These are phyloP conservation scores for Thelonectria olida DNA, from an alignment of 2,329 filamentous ascomycete species.

Conservation along the genomic window DNA sequence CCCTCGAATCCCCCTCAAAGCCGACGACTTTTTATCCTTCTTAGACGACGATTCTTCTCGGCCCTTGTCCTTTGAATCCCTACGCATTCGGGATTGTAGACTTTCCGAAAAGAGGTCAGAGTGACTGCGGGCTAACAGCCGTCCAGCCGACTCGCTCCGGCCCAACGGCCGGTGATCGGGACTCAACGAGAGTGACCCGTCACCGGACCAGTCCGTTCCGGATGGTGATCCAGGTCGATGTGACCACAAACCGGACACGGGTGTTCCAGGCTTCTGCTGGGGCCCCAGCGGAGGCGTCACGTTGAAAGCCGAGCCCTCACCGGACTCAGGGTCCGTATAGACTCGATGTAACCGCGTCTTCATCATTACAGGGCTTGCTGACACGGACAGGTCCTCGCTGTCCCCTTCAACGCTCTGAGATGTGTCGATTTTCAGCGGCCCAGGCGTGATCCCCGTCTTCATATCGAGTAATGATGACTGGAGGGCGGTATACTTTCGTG, in stretches of 20 bases:
- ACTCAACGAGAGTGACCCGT: constrained; percentile 42
- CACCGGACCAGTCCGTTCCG: constrained; percentile 43
- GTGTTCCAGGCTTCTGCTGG: constrained; percentile 42
- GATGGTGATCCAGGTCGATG: constrained; percentile 51
- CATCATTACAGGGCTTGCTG: constrained; percentile 50
- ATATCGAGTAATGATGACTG: constrained; percentile 61
- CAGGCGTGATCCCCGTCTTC: constrained; percentile 45
- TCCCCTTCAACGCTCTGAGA: constrained; percentile 39
- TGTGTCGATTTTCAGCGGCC: constrained; percentile 34
- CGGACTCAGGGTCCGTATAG: constrained; percentile 55
- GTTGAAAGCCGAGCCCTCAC: constrained; percentile 55
- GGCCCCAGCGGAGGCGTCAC: constrained; percentile 53
- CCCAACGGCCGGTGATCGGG: constrained; percentile 56
- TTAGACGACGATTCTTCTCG: constrained; percentile 50
- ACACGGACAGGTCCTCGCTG: constrained; percentile 48
- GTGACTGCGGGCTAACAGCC: constrained; percentile 30
- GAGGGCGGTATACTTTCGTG: constrained; percentile 61
- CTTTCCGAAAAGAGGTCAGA: constrained; percentile 49
- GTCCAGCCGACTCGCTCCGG: constrained; percentile 51
- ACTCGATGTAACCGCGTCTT: constrained; percentile 51
- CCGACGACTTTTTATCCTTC: constrained; percentile 50
- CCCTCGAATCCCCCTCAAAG: constrained; percentile 53
- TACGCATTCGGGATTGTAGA: constrained; percentile 57
- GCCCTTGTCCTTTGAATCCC: constrained; percentile 59
- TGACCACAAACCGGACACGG: constrained; percentile 40